Evolutionary conservation across 2,329 filamentous ascomycete genomes (phyloP), one percentile per base, ranked within the genome.

Genomic region (Dothidotthia symphoricarpi): DNA sequence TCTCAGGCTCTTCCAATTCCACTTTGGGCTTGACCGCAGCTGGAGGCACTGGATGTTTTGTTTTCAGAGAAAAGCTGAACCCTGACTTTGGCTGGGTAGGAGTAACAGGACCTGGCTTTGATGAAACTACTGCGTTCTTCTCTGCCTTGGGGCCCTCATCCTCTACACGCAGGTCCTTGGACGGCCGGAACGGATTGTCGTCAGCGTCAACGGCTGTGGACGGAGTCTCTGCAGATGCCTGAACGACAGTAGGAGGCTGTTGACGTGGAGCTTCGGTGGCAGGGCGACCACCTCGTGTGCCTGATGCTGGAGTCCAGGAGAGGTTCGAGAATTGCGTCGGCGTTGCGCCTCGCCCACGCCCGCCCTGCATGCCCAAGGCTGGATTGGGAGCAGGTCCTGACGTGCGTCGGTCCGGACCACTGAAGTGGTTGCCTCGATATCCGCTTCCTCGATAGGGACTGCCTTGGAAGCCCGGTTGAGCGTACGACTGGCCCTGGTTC

Each of bases 41-140:
- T 45, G 76, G 71, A 16, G 72, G 69, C 14, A 82, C 74, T 3
- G 76, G 74, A 9, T 75, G 76, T 28, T 85, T 78, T 8, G 83
- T 78, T 63, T 96, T 96, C 67, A 97, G 88, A 1, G 89, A 88
- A 64, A 97, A 97, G 63, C 88, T 94, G 59, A 96, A 94, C 3
- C 72, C 71, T 41, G 73, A 71, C 31, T 59, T 73, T 64, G 43
- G 68, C 59, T 43, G 77, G 73, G 78, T 75, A 2, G 74, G 71
- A 14, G 77, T 73, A 2, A 76, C 68, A 26, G 78, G 71, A 40
- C 49, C 17, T 78, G 77, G 39, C 15, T 67, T 72, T 4, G 48
- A 51, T 9, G 79, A 74, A 19, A 75, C 75, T 68, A 80, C 78
- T 36, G 74, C 71, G 39, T 77, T 74, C 35, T 71, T 67, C 16